These are phyloP conservation scores for Jatropha curcas DNA, from an alignment of 345 rosid species.

Conservation along the genomic window DNA sequence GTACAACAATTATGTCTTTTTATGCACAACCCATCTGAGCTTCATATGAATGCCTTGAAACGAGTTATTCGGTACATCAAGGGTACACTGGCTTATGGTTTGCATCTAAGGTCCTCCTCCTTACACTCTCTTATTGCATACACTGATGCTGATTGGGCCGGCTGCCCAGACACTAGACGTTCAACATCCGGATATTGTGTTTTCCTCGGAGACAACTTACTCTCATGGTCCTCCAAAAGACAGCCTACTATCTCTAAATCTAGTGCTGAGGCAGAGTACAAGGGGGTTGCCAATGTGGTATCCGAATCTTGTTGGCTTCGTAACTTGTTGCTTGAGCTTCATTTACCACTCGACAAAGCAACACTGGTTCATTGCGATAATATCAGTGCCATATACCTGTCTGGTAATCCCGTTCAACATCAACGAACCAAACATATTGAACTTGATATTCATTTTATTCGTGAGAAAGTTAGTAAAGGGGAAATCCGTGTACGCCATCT, in stretches of 20 bases:
- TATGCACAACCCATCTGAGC: not conserved
- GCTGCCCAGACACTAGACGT: not conserved
- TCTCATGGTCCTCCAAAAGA: not conserved
- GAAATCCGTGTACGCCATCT: not conserved
- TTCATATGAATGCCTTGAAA: constrained; percentile 8
- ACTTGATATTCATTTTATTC: constrained; percentile 10
- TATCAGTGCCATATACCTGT: constrained; percentile 1
- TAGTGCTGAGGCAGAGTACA: constrained; percentile 2
- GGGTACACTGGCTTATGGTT: not conserved
- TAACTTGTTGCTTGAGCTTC: not conserved
- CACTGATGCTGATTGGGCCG: constrained; percentile 7
- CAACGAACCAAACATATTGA: constrained; percentile 9
- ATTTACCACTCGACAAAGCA: not conserved
- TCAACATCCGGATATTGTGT: not conserved
- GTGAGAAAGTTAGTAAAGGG: constrained; percentile 3
- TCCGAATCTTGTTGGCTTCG: constrained; percentile 4
- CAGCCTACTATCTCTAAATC: not conserved
- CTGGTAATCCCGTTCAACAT: not conserved
- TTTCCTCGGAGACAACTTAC: too few relatives aligned
- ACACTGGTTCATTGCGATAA: not conserved
- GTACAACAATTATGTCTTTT: not conserved
- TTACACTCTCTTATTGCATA: not conserved
- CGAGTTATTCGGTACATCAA: not conserved
- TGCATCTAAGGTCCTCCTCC: not conserved
- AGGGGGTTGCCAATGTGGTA: not conserved